A percentile compares a stretch with the other conserved stretches of the same genome.
Conservation (phyloP, 805 yeast genomes). For the Tetrapisispora iriomotensis region DNA sequence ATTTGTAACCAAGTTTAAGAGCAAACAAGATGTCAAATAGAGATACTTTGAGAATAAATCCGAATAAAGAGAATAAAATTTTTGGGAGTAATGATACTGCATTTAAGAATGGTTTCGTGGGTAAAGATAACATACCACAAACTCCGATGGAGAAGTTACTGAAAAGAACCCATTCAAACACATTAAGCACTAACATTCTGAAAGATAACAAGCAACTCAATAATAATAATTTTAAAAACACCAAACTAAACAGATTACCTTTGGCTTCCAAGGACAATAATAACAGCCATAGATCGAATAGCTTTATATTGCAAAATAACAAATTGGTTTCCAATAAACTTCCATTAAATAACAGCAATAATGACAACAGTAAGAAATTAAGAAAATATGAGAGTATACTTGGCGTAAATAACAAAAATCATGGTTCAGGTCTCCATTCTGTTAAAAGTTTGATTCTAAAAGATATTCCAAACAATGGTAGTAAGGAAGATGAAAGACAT, state of each 20-base stretch:
- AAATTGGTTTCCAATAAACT: constrained; percentile 1
- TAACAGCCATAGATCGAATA: constrained; percentile 7
- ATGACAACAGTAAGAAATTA: constrained; percentile 8
- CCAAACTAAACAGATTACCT: constrained; percentile 16
- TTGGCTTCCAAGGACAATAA: constrained; percentile 27
- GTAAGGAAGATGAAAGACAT: constrained; percentile 5
- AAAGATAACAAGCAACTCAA: constrained; percentile 3
- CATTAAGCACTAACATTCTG: constrained; percentile 6
- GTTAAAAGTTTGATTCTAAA: constrained; percentile 23
- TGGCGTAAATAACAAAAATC: constrained; percentile 6
- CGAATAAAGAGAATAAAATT: constrained; percentile 10
- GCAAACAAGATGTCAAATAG: constrained; percentile 1
- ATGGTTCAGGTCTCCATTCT: constrained; percentile 16
- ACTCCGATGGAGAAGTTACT: constrained; percentile 19
- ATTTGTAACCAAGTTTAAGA: too few relatives aligned
- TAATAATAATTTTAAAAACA: neutral
- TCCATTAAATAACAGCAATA: neutral
- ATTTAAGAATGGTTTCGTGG: neutral
- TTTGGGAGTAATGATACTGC: neutral
- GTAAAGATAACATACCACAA: constrained; percentile 8
- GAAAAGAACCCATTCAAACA: constrained; percentile 17
- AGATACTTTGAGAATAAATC: constrained; percentile 1
- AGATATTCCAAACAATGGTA: constrained; percentile 14
- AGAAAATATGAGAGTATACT: constrained; percentile 27
- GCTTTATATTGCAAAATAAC: constrained; percentile 5